Percentiles rank a stretch among this genome's conserved stretches.
Conservation (phyloP, 768 basidiomycete species). For the Leccinum disarticulatum region DNA sequence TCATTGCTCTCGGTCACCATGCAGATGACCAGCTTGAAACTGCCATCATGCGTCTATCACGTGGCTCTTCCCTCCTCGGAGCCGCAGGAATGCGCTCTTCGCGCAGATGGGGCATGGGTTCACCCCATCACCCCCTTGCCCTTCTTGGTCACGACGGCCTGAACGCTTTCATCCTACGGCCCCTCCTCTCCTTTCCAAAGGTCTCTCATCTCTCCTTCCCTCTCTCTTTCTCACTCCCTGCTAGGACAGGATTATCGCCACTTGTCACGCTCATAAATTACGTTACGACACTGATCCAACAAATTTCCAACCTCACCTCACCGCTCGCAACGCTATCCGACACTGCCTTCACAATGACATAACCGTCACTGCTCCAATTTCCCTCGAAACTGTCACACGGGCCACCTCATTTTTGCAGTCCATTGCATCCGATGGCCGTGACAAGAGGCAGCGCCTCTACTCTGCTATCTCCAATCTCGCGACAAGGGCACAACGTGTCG, state of each 20-base stretch:
- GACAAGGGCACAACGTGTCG: conserved; percentile 38
- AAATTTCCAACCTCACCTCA: conserved; percentile 73
- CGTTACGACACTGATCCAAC: conserved; percentile 66
- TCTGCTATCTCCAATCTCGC: conserved; percentile 38
- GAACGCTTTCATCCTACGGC: conserved; percentile 68
- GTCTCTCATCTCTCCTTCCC: conserved; percentile 34
- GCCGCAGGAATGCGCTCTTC: conserved; percentile 65
- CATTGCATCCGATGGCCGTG: conserved; percentile 34
- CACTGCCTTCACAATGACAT: conserved; percentile 33
- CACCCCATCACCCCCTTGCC: conserved; percentile 28
- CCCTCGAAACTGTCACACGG: conserved; percentile 34
- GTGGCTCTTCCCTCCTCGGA: conserved; percentile 54
- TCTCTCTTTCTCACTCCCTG: background rate
- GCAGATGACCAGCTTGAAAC: conserved; percentile 86
- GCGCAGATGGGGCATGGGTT: conserved; percentile 82
- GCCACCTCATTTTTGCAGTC: conserved; percentile 32
- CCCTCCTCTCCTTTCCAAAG: conserved; percentile 67
- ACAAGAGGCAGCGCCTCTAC: conserved; percentile 39
- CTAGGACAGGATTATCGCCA: conserved; percentile 81
- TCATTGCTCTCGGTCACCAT: conserved; percentile 73
- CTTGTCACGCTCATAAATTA: conserved; percentile 62
- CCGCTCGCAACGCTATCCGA: conserved; percentile 74
- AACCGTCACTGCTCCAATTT: conserved; percentile 28
- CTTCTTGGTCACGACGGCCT: conserved; percentile 58
- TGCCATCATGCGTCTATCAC: conserved; percentile 63